Evolutionary conservation across 2,329 filamentous ascomycete species (phyloP).

Genomic region (Fusarium napiforme): DNA sequence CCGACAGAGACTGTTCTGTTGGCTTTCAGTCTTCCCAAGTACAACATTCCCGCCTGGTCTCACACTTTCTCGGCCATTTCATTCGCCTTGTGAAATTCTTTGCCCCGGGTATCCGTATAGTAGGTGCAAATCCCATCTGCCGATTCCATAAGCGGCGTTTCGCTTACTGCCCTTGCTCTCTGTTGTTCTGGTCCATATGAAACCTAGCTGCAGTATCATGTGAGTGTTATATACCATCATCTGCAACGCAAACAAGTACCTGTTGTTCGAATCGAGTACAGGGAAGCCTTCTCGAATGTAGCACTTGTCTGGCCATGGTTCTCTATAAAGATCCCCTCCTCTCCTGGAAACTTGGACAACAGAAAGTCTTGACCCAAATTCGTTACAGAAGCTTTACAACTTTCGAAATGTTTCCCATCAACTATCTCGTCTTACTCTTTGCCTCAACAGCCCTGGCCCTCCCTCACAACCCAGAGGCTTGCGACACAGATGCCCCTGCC

Average conservation of each 20-base stretch:
- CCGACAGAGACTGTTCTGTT: neutral
- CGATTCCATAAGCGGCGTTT: slow-evolving; percentile 3
- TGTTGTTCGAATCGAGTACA: neutral
- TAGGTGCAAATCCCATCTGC: slow-evolving; percentile 17
- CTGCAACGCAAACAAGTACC: slow-evolving; percentile 18
- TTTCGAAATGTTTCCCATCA: slow-evolving; percentile 12
- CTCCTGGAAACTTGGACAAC: neutral
- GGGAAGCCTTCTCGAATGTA: slow-evolving; percentile 9
- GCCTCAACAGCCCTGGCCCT: slow-evolving; percentile 14
- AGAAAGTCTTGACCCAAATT: neutral
- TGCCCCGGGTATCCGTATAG: slow-evolving; percentile 10
- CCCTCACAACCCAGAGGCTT: slow-evolving; percentile 1
- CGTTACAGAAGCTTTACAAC: neutral
- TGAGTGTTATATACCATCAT: neutral
- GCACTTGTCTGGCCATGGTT: neutral
- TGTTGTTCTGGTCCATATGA: slow-evolving; percentile 4
- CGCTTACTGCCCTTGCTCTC: slow-evolving; percentile 7
- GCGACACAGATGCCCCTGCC: neutral
- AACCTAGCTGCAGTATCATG: neutral
- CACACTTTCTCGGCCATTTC: slow-evolving; percentile 17
- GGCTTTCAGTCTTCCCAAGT: neutral
- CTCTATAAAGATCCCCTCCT: slow-evolving; percentile 6
- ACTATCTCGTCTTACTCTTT: slow-evolving; percentile 12
- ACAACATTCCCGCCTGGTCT: neutral
- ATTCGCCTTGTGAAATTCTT: slow-evolving; percentile 12